A percentile compares a stretch with the other conserved stretches of the same genome.
These are phyloP conservation scores for Penicillium polonicum DNA, from an alignment of 2,329 filamentous ascomycete species.

Conservation along the genomic window DNA sequence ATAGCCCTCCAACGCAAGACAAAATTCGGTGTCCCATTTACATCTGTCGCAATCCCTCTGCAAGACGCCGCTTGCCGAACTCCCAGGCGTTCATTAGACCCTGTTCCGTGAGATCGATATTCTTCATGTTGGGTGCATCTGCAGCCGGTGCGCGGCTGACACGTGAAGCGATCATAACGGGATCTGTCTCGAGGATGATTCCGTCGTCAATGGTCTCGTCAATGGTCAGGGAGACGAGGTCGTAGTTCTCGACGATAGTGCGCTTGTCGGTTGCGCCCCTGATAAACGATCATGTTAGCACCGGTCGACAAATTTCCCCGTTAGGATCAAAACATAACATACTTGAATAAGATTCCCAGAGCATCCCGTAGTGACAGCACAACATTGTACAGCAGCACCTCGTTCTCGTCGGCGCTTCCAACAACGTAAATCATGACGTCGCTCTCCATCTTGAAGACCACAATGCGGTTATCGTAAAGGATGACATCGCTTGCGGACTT, in stretches of 20 bases:
- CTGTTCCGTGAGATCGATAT: conserved; percentile 93
- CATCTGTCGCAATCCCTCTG: conserved; percentile 76
- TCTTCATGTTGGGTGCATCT: conserved; percentile 83
- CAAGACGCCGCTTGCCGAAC: conserved; percentile 86
- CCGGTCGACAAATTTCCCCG: not conserved
- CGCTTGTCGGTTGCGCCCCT: conserved; percentile 97
- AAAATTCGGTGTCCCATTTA: conserved; percentile 23
- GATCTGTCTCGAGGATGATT: conserved; percentile 95
- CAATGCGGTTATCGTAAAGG: conserved; percentile 92
- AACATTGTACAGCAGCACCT: conserved; percentile 93
- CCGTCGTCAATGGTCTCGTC: conserved; percentile 96
- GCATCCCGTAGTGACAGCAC: conserved; percentile 87
- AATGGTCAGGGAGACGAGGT: conserved; percentile 87
- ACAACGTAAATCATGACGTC: conserved; percentile 97
- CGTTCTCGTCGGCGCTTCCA: conserved; percentile 88
- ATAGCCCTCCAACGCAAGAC: conserved; percentile 21
- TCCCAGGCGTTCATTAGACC: conserved; percentile 92
- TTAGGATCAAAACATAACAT: conserved; percentile 42
- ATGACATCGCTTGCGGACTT: conserved; percentile 97
- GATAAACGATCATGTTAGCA: conserved; percentile 20
- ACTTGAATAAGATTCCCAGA: conserved; percentile 91
- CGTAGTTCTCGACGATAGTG: conserved; percentile 98
- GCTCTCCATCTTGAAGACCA: conserved; percentile 96
- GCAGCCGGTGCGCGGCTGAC: conserved; percentile 90
- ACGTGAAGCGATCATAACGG: conserved; percentile 85